Evolutionary conservation across 345 rosid genomes (phyloP), one percentile per base, ranked within the genome.

Genomic region (Gossypium anomalum): DNA sequence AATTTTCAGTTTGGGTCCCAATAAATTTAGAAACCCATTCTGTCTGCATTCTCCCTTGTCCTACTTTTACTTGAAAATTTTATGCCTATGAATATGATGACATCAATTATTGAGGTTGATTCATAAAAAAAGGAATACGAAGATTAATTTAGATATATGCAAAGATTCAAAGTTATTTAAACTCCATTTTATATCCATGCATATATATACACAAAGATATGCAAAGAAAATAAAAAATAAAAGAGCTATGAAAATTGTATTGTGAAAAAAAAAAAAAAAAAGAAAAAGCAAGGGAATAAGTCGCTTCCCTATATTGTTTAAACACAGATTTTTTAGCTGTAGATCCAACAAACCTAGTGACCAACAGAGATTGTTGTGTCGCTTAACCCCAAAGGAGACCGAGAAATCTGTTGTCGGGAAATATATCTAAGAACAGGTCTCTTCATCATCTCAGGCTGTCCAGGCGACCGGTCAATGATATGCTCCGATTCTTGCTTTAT

Each of bases 331-430:
- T 34, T 1, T 34, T 5, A 34, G 41, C 41, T 34, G 1, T 34
- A 4, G 27, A 56, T 12, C 62, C 22, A 43, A 15, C 19, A 29
- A 61, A 19, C 20, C 16, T 63, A 38, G 43, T 80, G 82, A 1
- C 81, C 81, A 13, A 83, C 80, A 17, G 78, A 83, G 74, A 83
- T 76, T 34, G 84, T 75, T 13, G 77, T 74, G 23, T 75, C 71
- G 1, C 60, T 62, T 16, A 81, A 69, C 47, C 84, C 84, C 75
- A 83, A 71, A 15, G 82, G 86, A 41, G 86, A 83, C 23, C 78
- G 78, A 55, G 82, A 79, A 34, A 72, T 20, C 70, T 52, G 80
- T 41, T 81, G 82, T 23, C 77, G 29, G 15, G 69, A 43, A 67
- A 78, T 71, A 66, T 75, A 82, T 22, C 73, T 73, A 22, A 71